Evolutionary conservation across 495 filamentous ascomycete species (phyloP), one percentile per base, ranked within the genome.

Genomic region (Podospora pseudocomata): DNA sequence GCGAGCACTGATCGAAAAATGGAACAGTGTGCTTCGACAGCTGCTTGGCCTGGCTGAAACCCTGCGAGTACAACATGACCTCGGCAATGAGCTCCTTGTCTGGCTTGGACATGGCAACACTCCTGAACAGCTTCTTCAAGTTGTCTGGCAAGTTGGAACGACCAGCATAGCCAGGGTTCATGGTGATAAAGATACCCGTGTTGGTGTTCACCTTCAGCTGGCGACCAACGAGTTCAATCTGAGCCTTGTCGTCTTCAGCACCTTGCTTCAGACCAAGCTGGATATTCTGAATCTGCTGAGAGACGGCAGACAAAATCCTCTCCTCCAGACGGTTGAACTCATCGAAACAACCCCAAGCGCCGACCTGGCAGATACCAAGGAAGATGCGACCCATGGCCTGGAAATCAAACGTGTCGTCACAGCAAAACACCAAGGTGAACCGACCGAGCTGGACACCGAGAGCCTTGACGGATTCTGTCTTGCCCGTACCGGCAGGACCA

Each of bases 311-410:
- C 66, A 99, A 79, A 68, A 99, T 99, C 65, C 94, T 87, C 80
- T 99, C 95, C 72, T 99, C 95, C 18, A 99, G 80, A 84, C 95
- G 90, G 77, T 99, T 99, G 84, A 99, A 99, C 80, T 99, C 95
- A 75, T 99, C 95, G 77, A 99, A 99, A 80, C 95, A 99, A 76
- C 95, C 95, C 95, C 95, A 99, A 16, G 95, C 95, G 74, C 95
- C 95, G 67, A 99, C 95, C 78, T 98, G 96, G 76, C 96, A 99
- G 68, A 99, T 97, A 85, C 95, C 95, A 34, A 99, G 87, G 84
- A 99, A 98, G 74, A 99, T 99, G 69, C 95, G 91, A 5, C 95
- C 95, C 95, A 99, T 99, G 44, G 95, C 95, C 75, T 99, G 95
- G 83, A 97, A 98, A 80, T 99, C 95, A 74, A 99, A 99, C 0